Conservation (phyloP, 805 yeast genomes). For the Metschnikowia colocasiae region DNA sequence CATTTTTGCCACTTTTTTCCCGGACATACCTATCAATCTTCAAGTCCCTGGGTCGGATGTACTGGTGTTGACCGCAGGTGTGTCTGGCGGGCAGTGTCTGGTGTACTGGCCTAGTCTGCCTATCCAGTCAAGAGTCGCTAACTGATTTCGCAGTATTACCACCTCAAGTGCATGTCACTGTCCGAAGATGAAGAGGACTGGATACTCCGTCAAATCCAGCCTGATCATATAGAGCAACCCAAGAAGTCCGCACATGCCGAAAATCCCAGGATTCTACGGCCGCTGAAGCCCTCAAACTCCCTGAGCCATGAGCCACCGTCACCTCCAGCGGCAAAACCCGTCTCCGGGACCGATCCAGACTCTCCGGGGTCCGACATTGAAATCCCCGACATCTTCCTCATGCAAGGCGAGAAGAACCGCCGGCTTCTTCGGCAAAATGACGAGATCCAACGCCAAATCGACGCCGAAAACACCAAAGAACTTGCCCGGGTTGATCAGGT, state of each 20-base stretch:
- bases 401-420: constrained; percentile 27
- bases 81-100: no score
- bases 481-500: constrained; percentile 12
- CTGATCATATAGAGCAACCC: not conserved
- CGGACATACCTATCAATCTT: no score
- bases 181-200: constrained; percentile 5
- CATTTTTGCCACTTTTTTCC: no score
- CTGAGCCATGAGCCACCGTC: not conserved
- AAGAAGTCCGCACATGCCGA: not conserved
- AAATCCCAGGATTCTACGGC: not conserved
- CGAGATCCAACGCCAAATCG: constrained; percentile 21
- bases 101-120: not conserved
- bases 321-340: not conserved
- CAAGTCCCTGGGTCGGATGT: no score
- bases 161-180: not conserved
- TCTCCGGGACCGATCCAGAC: not conserved
- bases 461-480: constrained; percentile 17
- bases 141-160: no score
- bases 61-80: no score
- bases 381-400: constrained; percentile 29
- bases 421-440: constrained; percentile 20
- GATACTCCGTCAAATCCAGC: constrained; percentile 3
- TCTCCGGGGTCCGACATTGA: constrained; percentile 7
- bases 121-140: no score
- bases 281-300: not conserved